phyloP scores from a whole-genome alignment of 164 flowering plant genomes.

The Euptelea pleiosperma region DNA sequence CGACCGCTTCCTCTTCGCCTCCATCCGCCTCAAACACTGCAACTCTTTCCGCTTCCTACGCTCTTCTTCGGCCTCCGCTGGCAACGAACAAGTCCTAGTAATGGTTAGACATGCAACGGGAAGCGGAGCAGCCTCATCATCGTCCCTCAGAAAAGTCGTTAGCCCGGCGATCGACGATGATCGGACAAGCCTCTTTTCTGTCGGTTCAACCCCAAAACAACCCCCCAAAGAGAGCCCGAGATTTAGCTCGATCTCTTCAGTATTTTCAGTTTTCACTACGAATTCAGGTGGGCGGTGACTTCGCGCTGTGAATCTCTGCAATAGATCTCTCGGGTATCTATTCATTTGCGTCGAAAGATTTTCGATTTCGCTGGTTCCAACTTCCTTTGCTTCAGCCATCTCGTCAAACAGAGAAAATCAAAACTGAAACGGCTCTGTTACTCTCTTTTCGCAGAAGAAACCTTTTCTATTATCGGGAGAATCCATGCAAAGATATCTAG shows the following conservation, averaged over 20 bases:
- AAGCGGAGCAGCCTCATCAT: constrained; percentile 23
- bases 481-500: neutral
- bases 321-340: constrained; percentile 67
- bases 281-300: constrained; percentile 3
- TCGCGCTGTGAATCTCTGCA: constrained; percentile 49
- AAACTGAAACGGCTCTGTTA: neutral
- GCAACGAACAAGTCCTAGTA: constrained; percentile 64
- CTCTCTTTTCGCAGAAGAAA: no score
- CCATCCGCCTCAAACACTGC: constrained; percentile 75
- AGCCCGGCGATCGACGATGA: constrained; percentile 67
- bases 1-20: constrained; percentile 76
- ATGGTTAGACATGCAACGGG: no score
- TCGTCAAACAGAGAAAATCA: neutral
- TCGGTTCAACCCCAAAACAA: constrained; percentile 72
- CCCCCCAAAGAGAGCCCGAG: constrained; percentile 91
- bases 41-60: constrained; percentile 85
- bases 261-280: constrained; percentile 29
- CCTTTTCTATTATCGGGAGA: no score
- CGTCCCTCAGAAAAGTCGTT: constrained; percentile 39
- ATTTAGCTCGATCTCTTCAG: constrained; percentile 65
- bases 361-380: constrained; percentile 28
- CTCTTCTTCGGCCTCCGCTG: constrained; percentile 82
- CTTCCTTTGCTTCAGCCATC: constrained; percentile 32
- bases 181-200: constrained; percentile 40
- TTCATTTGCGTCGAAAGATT: constrained; percentile 31